Base-by-base conservation (phyloP, 2,329 filamentous ascomycete genomes). In the Lasiodiplodia sp. region DNA sequence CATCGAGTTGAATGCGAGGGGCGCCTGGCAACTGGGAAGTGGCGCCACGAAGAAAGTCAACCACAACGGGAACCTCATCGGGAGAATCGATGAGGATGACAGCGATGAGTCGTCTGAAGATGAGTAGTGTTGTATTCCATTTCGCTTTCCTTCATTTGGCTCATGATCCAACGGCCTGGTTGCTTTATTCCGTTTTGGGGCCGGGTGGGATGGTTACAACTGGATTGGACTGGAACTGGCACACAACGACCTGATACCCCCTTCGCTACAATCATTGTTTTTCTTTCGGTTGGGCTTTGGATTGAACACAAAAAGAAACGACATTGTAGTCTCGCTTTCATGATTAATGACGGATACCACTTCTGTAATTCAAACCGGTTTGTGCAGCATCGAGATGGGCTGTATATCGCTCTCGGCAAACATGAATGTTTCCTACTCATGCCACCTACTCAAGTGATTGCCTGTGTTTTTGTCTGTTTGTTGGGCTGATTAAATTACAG, bases 1-100 rank as follows among this genome's bases (percentile, higher is more conserved):
- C 38, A 73, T 84, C 51, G 73, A 72, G 4, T 63, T 67, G 23
- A 75, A 73, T 57, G 57, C 73, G 10, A 69, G 70, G 7, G 75
- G 73, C 6, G 70, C 69, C 52, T 80, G 76, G 76, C 77, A 72
- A 69, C 74, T 79, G 69, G 77, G 79, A 0, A 73, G 77, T 68
- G 79, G 79, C 6, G 31, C 40, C 3, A 58, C 67, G 8, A 63
- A 40, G 51, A 62, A 21, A 34, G 47, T 7, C 12, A 21, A 18
- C 3, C 52, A 23, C 2, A 40, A 56, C 38, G 52, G 25, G 18
- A 60, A 37, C 18, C 21, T 8, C 44, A 31, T 51, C 14, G n/a
- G 44, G 23, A 28, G 53, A 21, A 16, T 44, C 14, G 16, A 52
- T 12, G 65, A 67, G 4, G 53, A 52, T 21, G 53, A 67, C 18